Base-by-base conservation (phyloP, 2,329 filamentous ascomycete species). In the Geoglossum cookeanum region DNA sequence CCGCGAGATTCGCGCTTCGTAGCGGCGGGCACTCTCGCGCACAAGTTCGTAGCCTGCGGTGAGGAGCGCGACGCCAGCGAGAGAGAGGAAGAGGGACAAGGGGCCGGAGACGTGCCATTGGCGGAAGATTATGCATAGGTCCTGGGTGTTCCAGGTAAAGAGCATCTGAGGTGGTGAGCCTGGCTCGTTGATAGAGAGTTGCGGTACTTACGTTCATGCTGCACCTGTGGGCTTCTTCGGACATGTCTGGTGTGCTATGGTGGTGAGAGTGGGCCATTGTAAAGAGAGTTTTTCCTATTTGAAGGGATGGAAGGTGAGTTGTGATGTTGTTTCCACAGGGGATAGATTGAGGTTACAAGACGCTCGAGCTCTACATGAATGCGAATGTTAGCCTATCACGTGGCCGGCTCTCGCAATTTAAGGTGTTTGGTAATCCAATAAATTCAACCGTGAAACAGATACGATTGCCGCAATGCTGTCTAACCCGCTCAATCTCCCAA, bases 51-150 rank as follows among this genome's bases (percentile, higher is more conserved):
- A 98, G 62, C 88, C 89, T n/a, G 89, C 87, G 37, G 85, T 85
- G 62, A 98, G 75, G 60, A 85, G 77, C 59, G 94, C 79, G 64
- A 98, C 83, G 63, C 81, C 86, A 63, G 92, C 64, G 60, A 98
- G 82, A 32, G 91, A 95, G 65, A 89, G 69, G 68, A 96, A 65
- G 58, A 98, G 83, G 37, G 85, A 85, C 56, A 79, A 66, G 2
- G 83, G 82, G 60, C 83, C 82, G 60, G 78, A 82, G 69, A 98
- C 73, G 72, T 87, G 90, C 92, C 92, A 98, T 71, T 83, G 81
- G 64, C 78, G 78, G 76, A 97, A 98, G 70, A 98, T 80, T 70
- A 98, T 94, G 78, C 92, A 98, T 62, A 98, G 87, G 72, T 97
- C 85, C 58, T 77, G 80, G 2, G 90, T 91, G 69, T 89, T 81